Conservation (phyloP, 192 early-diverging fungal species). For the Borealophlyctis nickersoniae region DNA sequence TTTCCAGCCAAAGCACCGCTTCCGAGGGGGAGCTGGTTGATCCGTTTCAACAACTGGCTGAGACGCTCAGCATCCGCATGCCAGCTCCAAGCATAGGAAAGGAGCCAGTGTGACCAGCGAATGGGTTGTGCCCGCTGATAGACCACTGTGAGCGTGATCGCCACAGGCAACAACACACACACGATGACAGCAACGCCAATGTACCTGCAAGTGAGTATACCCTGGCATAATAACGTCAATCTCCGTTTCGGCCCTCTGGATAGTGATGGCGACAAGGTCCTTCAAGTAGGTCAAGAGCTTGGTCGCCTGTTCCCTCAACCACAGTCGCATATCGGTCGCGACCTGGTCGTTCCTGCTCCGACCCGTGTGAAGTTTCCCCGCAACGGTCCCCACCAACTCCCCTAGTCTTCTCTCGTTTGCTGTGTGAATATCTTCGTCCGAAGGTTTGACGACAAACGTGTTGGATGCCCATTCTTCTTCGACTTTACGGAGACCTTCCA, state of each 20-base stretch:
- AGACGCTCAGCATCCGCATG: slow-evolving; percentile 85
- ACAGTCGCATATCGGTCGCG: slow-evolving; percentile 95
- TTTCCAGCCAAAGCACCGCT: slow-evolving; percentile 95
- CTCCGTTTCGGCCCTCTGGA: slow-evolving; percentile 80
- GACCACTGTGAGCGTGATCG: background rate
- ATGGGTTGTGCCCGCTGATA: slow-evolving; percentile 91
- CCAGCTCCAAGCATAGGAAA: slow-evolving; percentile 88
- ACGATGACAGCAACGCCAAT: background rate
- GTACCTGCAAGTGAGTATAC: slow-evolving; percentile 94
- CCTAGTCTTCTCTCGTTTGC: slow-evolving; percentile 95
- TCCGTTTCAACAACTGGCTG: slow-evolving; percentile 72
- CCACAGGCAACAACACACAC: background rate
- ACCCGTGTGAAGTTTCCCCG: slow-evolving; percentile 97
- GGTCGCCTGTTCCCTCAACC: slow-evolving; percentile 78
- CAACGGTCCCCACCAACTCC: slow-evolving; percentile 86
- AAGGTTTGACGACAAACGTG: slow-evolving; percentile 65
- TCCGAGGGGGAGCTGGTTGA: slow-evolving; percentile 85
- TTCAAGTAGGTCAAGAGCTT: slow-evolving; percentile 66
- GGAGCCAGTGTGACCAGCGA: slow-evolving; percentile 90
- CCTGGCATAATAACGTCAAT: slow-evolving; percentile 97
- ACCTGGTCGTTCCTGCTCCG: slow-evolving; percentile 97
- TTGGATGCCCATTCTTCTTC: slow-evolving; percentile 76
- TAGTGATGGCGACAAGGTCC: slow-evolving; percentile 69
- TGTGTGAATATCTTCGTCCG: slow-evolving; percentile 99
- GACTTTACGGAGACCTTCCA: slow-evolving; percentile 73